Evolutionary conservation across 2,329 filamentous ascomycete genomes (phyloP).

Genomic region (Ophiostoma triangulosporum): DNA sequence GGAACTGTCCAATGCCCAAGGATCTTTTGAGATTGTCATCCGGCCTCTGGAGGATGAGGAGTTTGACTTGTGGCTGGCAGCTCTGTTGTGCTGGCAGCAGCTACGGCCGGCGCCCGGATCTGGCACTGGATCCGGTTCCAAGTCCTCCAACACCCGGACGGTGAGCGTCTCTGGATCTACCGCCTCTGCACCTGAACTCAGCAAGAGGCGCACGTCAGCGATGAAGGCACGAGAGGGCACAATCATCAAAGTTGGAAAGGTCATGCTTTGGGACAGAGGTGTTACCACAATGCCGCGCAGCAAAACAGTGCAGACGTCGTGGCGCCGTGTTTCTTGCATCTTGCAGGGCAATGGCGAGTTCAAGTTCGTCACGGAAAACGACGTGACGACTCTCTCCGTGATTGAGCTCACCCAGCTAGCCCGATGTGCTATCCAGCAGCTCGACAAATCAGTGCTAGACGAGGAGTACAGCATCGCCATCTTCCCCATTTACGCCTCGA

Average conservation of each 20-base stretch:
- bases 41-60: conserved; percentile 51
- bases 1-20: conserved; percentile 39
- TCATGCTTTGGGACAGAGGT: conserved; percentile 82
- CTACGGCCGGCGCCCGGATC: conserved; percentile 36
- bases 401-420: conserved; percentile 83
- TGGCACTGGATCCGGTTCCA: conserved; percentile 26
- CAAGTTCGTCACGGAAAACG: conserved; percentile 77
- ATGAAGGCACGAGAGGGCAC: conserved; percentile 48
- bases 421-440: conserved; percentile 75
- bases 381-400: conserved; percentile 64
- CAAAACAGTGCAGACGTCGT: conserved; percentile 40
- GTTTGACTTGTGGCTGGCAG: conserved; percentile 68
- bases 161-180: conserved; percentile 18
- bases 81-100: conserved; percentile 70
- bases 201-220: conserved; percentile 27
- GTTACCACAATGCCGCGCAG: conserved; percentile 35
- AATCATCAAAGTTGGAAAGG: conserved; percentile 90
- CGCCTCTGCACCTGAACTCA: conserved; percentile 23
- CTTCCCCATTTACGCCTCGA: conserved; percentile 79
- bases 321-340: conserved; percentile 84
- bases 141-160: conserved; percentile 20
- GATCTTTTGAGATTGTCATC: conserved; percentile 48
- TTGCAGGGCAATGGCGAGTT: conserved; percentile 91
- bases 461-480: conserved; percentile 92
- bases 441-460: conserved; percentile 81